Base-by-base conservation (phyloP, 495 filamentous ascomycete genomes). In the Xylaria bambusicola region DNA sequence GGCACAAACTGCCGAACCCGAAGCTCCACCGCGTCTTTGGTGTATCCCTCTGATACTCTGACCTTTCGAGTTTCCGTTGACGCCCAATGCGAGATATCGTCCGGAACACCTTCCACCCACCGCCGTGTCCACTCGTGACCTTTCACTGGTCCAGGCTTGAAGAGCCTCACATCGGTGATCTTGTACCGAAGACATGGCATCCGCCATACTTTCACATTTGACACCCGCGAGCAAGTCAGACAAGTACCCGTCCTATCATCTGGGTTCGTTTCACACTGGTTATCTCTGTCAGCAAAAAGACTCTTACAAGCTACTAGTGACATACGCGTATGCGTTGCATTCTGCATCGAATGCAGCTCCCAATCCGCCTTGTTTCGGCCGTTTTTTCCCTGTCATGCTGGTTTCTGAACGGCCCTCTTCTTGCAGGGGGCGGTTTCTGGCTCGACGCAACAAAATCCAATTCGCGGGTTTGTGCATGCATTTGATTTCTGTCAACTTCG, bases 301-400 rank as follows among this genome's bases (percentile, higher is more conserved):
- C n/a, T n/a, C n/a, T n/a, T n/a, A n/a, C n/a, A n/a, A n/a, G n/a
- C n/a, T n/a, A 18, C 29, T n/a, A 35, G 24, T 20, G 8, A 55
- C 77, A 73, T 63, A 82, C 79, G 51, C 80, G 75, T 56, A 82
- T 81, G n/a, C 79, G 73, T 65, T 82, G 80, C 75, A 82, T 81
- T 47, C 79, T 73, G 54, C 80, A 82, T 26, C 80, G 66, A 52
- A 81, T 77, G 60, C 80, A 82, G 51, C 77, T 79, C 9, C 77
- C 79, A 46, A 80, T 79, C 51, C 76, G 75, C 58, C 80, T 70
- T 0, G 80, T 82, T 24, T 73, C 75, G 13, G 80, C 80, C 4
- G 80, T 82, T 52, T 75, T 68, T 52, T 77, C 69, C 31, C 78
- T 69, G 21, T 71, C 68, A n/a, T 72, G 66, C 27, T 72, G 67